Base-by-base conservation (phyloP, 768 basidiomycete species). In the Cystobasidium ongulense region DNA sequence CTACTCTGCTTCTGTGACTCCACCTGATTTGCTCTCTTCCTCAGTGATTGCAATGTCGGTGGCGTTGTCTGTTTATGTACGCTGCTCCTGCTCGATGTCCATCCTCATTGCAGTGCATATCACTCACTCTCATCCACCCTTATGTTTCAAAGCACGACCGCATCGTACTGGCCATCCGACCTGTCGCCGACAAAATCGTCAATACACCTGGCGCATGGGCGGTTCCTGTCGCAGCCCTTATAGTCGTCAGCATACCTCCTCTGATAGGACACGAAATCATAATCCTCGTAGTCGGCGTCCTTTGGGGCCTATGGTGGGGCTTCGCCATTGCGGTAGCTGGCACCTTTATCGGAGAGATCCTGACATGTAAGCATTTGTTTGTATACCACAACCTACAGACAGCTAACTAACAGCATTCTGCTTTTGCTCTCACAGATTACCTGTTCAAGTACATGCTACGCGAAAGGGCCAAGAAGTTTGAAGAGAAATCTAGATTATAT, bases 401-500 rank as follows among this genome's bases (percentile, higher is more conserved):
- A 23, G 53, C 21, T 54, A 54, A 7, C 11, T 29, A 23, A 29
- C 53, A 8, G 7, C n/a, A 29, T 8, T 54, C 10, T n/a, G 8
- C 8, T 54, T 54, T 23, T n/a, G 8, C n/a, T n/a, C 8, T n/a
- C 29, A 31, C 5, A 59, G 57, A 46, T 43, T 67, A 67, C 46
- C 65, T 67, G 2, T 67, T 67, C 65, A 67, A 67, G 50, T 67
- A 67, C 65, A 41, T 53, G 39, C 43, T 67, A 3, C 38, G 65
- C 18, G 65, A 67, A 52, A 15, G 46, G 7, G 65, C 65, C 13
- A 46, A 53, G 65, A 46, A 53, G 50, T 41, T 67, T 31, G 65
- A 67, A 50, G 50, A 41, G 21, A 50, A 46, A 36, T 46, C 39
- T 4, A 33, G 23, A 17, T 17, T 67, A 29, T 67, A 67, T 31